Conservation (phyloP, 192 early-diverging fungal genomes). For the Neocallimastix lanati region DNA sequence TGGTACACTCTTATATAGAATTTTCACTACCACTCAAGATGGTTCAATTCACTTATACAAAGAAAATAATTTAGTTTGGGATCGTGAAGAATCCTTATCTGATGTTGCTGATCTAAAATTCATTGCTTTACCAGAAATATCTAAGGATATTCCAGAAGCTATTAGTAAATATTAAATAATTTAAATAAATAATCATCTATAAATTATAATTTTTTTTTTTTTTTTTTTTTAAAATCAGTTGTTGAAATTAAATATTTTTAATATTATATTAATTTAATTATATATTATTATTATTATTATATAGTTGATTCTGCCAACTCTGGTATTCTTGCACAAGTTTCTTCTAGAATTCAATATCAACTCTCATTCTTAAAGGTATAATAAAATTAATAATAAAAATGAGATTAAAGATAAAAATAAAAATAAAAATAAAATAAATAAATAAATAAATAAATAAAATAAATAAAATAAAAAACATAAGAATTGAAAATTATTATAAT, state of each 20-base stretch:
- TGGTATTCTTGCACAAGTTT: not conserved
- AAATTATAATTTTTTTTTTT: too few species aligned
- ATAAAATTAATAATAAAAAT: too few species aligned
- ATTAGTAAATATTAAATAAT: not conserved
- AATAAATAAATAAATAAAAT: too few species aligned
- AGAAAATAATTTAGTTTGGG: slow-evolving; percentile 36
- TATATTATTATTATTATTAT: not conserved
- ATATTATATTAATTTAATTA: too few species aligned
- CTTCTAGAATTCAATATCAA: not conserved
- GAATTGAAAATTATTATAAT: too few species aligned
- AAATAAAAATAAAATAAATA: too few species aligned
- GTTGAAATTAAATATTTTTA: too few species aligned
- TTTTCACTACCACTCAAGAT: slow-evolving; percentile 9
- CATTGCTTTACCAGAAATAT: slow-evolving; percentile 62
- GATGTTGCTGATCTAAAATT: slow-evolving; percentile 47
- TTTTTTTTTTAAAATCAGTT: too few species aligned
- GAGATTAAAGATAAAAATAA: too few species aligned
- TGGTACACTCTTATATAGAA: not conserved
- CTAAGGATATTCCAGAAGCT: not conserved
- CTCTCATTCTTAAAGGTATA: not conserved
- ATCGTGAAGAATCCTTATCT: slow-evolving; percentile 70
- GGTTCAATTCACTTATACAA: slow-evolving; percentile 13
- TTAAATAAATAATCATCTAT: too few species aligned
- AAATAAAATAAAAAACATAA: too few species aligned
- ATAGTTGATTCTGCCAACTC: not conserved